Conservation (phyloP, 2,329 filamentous ascomycete species). For the Davidsoniella neocaledoniae region DNA sequence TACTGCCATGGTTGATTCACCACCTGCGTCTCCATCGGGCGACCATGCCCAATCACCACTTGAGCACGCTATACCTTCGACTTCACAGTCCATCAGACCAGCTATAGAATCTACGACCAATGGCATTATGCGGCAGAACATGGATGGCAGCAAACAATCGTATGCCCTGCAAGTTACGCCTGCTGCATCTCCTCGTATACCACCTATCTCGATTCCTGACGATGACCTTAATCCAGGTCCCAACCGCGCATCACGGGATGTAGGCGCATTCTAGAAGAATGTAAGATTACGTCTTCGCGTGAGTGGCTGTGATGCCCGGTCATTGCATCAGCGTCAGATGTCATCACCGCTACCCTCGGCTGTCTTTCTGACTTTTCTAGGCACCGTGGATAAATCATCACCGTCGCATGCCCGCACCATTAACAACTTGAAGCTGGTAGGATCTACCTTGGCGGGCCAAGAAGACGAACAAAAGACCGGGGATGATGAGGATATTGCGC, state of each 20-base stretch:
- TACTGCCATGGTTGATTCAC: neutral
- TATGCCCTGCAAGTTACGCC: constrained; percentile 1
- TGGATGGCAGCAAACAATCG: neutral
- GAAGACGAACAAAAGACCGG: too few species aligned
- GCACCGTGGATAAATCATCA: too few species aligned
- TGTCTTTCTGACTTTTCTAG: too few species aligned
- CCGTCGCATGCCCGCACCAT: too few species aligned
- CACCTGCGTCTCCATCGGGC: neutral
- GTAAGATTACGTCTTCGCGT: constrained; percentile 12
- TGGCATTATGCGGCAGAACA: neutral
- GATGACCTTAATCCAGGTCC: constrained; percentile 1
- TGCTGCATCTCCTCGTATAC: neutral
- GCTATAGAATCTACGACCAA: neutral
- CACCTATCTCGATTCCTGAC: neutral
- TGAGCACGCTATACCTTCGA: neutral
- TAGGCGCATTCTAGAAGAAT: constrained; percentile 14
- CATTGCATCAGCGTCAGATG: neutral
- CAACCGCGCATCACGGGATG: constrained; percentile 9
- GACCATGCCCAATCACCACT: neutral
- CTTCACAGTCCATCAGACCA: neutral
- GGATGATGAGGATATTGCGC: too few species aligned
- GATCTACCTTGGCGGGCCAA: too few species aligned
- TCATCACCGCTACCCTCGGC: too few species aligned
- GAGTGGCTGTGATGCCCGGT: constrained; percentile 3
- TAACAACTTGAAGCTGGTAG: too few species aligned